Evolutionary conservation across 2,329 filamentous ascomycete genomes (phyloP), one percentile per base, ranked within the genome.

Genomic region (Fusarium sp.): DNA sequence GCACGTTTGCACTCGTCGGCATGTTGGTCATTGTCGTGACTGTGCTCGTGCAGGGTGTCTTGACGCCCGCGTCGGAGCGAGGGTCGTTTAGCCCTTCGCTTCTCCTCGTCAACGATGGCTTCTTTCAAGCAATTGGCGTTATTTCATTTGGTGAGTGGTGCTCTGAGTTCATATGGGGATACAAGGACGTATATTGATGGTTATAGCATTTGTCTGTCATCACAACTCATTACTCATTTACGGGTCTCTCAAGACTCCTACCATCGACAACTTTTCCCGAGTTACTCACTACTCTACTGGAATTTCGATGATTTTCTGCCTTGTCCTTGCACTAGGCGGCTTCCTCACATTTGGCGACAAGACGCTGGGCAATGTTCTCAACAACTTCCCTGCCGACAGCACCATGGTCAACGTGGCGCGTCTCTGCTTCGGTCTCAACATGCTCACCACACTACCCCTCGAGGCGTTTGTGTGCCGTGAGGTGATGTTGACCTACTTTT

Each of bases 151-250:
- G 94, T 97, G 87, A 56, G 89, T 18, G 16, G 89, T 18, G 16
- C 25, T 34, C 25, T 43, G n/a, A 63, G 25, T 5, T 63, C 9
- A 11, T 6, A 13, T 27, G 3, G 3, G 8, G 1, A 8, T 30
- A 13, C 2, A 4, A 27, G 7, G 41, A 20, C 11, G 13, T 23
- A 56, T 62, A 45, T 65, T 74, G 43, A 27, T 68, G 11, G 6
- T 4, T 34, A 8, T 16, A 85, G 91, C 91, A 59, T 92, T 92
- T 73, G 91, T 92, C 74, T 92, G 91, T 82, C 91, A 99, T 82
- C 97, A 99, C 86, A 99, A 99, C 85, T 97, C 95, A 61, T 92
- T 99, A 70, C 89, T 99, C 66, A 99, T 99, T 81, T 99, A 99
- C 84, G 96, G 96, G 76, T 98, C 96, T 4, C 90, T 99, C 72